Conservation (phyloP, 1,284 basidiomycete genomes). For the Malassezia yamatoensis region DNA sequence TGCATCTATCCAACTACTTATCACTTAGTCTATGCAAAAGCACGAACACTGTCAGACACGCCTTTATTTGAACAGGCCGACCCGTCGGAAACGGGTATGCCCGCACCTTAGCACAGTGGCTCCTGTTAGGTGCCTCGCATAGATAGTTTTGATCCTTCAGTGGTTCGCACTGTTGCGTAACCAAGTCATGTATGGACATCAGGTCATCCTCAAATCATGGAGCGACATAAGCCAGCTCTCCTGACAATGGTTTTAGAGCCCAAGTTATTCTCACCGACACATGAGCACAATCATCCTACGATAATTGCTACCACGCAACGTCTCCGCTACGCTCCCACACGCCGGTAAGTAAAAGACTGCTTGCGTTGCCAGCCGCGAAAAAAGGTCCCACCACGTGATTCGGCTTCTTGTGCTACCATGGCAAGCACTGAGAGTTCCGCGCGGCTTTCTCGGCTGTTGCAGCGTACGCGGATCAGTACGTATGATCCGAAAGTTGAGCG, state of each 20-base stretch:
- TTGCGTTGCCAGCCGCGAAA: background rate
- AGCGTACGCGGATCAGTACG: slow-evolving; percentile 27
- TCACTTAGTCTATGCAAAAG: no score
- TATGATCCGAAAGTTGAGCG: slow-evolving; percentile 34
- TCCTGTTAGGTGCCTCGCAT: background rate
- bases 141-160: slow-evolving; percentile 8
- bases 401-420: background rate
- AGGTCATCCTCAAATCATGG: slow-evolving; percentile 22
- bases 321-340: background rate
- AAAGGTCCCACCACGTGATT: background rate
- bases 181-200: slow-evolving; percentile 14
- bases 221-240: slow-evolving; percentile 13
- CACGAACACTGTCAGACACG: slow-evolving; percentile 14
- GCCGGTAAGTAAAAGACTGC: background rate
- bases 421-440: background rate
- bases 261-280: slow-evolving; percentile 10
- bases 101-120: background rate
- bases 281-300: background rate
- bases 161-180: background rate
- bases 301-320: background rate
- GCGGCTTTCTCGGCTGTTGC: slow-evolving; percentile 30
- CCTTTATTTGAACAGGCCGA: slow-evolving; percentile 14
- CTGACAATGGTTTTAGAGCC: slow-evolving; percentile 22
- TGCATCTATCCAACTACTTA: no score
- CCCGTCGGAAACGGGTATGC: background rate